These are phyloP conservation scores for Aspergillus persii DNA, from an alignment of 2,329 filamentous ascomycete species.

Conservation along the genomic window DNA sequence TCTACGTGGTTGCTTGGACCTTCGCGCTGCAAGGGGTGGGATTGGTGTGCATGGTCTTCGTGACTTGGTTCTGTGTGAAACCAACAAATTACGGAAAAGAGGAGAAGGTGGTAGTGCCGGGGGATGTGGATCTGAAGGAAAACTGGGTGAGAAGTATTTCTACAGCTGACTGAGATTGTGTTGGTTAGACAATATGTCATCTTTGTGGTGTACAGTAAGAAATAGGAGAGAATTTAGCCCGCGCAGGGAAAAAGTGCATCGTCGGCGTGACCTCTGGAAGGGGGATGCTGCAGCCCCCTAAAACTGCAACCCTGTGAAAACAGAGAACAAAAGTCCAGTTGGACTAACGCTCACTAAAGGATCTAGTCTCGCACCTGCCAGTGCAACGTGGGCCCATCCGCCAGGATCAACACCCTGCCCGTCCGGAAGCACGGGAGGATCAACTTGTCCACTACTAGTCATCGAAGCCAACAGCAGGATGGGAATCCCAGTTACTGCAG, in stretches of 20 bases:
- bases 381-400: background rate
- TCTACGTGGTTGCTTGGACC: background rate
- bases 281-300: too few species aligned
- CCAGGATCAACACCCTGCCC: background rate
- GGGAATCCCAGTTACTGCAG: background rate
- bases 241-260: background rate
- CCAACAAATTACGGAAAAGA: background rate
- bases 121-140: background rate
- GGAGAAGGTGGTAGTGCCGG: background rate
- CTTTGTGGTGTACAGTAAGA: background rate
- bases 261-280: background rate
- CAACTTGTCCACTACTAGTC: background rate
- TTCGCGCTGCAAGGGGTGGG: background rate
- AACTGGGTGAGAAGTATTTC: background rate
- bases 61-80: background rate
- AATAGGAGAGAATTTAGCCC: background rate
- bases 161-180: background rate
- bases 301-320: too few species aligned
- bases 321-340: background rate
- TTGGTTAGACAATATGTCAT: background rate
- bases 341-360: background rate
- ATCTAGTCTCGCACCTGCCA: background rate
- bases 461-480: background rate
- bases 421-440: background rate
- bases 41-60: background rate